Evolutionary conservation across 225 moss, liverwort and hornwort genomes (phyloP), one percentile per base, ranked within the genome.

Genomic region (Neckera pumila): DNA sequence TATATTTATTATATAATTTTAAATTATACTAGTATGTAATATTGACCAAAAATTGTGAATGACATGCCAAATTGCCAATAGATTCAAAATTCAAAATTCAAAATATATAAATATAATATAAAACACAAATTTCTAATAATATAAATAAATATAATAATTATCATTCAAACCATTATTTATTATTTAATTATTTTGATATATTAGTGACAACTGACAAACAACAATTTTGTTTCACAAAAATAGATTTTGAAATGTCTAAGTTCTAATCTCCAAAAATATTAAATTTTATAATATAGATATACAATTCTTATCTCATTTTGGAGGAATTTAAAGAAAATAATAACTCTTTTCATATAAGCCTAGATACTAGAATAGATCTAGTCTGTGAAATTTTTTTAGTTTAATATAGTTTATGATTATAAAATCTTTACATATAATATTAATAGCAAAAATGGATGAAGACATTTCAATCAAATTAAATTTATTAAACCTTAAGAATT

Each of bases 191-290:
- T 28, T 38, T 57, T 58, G 27, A 57, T 58, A 17, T 0, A 12
- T 13, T 38, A 4, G 0, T 26, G 1, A 38, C 0, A 26, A 4
- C 0, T 26, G 1, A 38, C 0, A 26, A 57, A 14, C 0, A 36
- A 78, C 0, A 36, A 25, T n/a, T 56, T 25, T 25, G 22, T 36
- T 54, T 25, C 2, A n/a, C 14, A 26, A 19, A 30, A 19, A 2
- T 31, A 80, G 80, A 31, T 80, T 31, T 43, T 20, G 2, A 13
- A 20, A 60, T 21, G 9, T 14, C 4, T 6, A 20, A 9, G 19
- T 60, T 43, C 3, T 19, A 40, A 36, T 33, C 14, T 10, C 15
- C 1, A n/a, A 9, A 26, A 9, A n/a, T n/a, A n/a, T n/a, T 38
- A 1, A 56, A 12, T 16, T 25, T 25, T 14, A 51, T n/a, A 25